Evolutionary conservation across 2,329 filamentous ascomycete genomes (phyloP).

Genomic region (Cordyceps cateniannulata): DNA sequence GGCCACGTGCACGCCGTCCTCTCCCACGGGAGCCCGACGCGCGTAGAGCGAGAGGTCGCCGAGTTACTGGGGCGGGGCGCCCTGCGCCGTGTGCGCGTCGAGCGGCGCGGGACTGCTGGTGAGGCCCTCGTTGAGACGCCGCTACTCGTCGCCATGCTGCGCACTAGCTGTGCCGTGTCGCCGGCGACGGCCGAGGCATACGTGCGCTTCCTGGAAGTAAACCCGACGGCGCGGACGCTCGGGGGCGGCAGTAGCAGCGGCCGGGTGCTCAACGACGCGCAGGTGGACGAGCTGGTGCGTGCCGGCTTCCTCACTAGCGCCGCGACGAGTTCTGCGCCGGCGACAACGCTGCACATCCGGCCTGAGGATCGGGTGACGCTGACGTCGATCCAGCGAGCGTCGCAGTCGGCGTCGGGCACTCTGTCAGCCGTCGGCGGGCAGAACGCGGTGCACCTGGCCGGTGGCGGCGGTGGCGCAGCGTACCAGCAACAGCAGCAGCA

Average conservation of each 20-base stretch:
- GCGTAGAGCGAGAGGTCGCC: constrained; percentile 60
- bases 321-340: constrained; percentile 21
- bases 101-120: constrained; percentile 52
- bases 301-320: constrained; percentile 60
- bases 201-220: constrained; percentile 38
- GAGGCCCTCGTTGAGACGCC: constrained; percentile 56
- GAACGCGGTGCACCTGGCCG: constrained; percentile 54
- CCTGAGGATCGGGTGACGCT: constrained; percentile 50
- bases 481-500: too few species aligned
- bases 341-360: constrained; percentile 36
- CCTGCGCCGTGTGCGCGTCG: constrained; percentile 57
- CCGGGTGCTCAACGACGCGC: constrained; percentile 31
- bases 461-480: constrained; percentile 43
- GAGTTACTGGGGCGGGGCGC: constrained; percentile 51
- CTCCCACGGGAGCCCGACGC: constrained; percentile 45
- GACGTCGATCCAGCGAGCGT: constrained; percentile 55
- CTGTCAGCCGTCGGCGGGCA: constrained; percentile 62
- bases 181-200: constrained; percentile 45
- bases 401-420: constrained; percentile 61
- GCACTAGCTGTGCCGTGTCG: constrained; percentile 27
- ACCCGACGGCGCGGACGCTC: constrained; percentile 37
- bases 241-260: background rate
- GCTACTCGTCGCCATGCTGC: constrained; percentile 48
- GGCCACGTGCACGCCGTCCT: constrained; percentile 62
- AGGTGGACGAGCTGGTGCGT: constrained; percentile 53